A percentile compares a stretch with the other conserved stretches of the same genome.
These are phyloP conservation scores for Sordariomycetes sp. DNA, from an alignment of 2,329 filamentous ascomycete species.

Conservation along the genomic window DNA sequence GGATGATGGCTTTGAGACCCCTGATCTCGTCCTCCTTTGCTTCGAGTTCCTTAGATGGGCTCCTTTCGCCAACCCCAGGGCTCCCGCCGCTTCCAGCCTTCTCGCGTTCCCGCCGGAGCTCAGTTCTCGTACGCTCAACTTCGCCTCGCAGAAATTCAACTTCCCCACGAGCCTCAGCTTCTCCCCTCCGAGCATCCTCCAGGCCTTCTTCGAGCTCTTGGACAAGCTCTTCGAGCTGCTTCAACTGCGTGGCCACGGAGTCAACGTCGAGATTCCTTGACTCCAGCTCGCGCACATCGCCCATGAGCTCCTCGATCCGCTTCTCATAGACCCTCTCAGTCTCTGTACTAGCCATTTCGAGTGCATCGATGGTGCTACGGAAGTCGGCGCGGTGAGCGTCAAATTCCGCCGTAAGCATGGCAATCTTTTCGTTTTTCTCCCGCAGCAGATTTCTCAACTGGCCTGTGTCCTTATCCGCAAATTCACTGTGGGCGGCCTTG, in stretches of 20 bases:
- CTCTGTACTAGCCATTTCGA: conserved; percentile 91
- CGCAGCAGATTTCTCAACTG: conserved; percentile 75
- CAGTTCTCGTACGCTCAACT: conserved; percentile 82
- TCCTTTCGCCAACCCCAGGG: conserved; percentile 5
- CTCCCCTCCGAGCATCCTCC: conserved; percentile 86
- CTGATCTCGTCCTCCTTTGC: conserved; percentile 96
- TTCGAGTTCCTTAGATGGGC: conserved; percentile 67
- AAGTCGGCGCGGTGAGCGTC: conserved; percentile 94
- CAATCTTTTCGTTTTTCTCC: conserved; percentile 96
- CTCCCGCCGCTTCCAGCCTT: conserved; percentile 44
- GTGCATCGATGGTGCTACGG: conserved; percentile 88
- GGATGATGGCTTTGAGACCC: conserved; percentile 94
- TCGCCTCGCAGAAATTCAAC: conserved; percentile 93
- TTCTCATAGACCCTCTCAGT: conserved; percentile 95
- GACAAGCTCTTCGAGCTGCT: conserved; percentile 91
- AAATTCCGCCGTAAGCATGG: conserved; percentile 86
- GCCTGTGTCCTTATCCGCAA: conserved; percentile 62
- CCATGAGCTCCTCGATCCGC: conserved; percentile 76
- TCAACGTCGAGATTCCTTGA: conserved; percentile 84
- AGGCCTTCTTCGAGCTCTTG: conserved; percentile 95
- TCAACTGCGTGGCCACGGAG: conserved; percentile 80
- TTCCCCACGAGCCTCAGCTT: conserved; percentile 90
- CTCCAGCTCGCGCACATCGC: conserved; percentile 74
- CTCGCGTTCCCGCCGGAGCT: conserved; percentile 80
- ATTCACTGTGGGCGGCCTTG: conserved; percentile 29